Evolutionary conservation across 2,329 filamentous ascomycete genomes (phyloP).

Genomic region (Fusarium euwallaceae): DNA sequence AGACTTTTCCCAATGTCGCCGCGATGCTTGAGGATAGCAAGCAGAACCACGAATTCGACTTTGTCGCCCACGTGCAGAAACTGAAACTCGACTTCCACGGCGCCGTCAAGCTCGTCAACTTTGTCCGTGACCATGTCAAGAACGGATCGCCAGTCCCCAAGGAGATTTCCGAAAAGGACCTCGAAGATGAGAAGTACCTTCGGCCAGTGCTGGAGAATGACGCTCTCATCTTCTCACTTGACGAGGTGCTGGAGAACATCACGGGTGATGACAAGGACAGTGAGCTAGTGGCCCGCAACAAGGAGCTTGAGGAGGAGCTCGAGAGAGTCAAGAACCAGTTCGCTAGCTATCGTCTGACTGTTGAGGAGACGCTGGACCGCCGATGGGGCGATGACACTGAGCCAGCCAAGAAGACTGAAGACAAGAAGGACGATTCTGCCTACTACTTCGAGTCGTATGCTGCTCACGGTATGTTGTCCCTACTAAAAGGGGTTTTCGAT

Average conservation of each 20-base stretch:
- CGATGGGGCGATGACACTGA: conserved; percentile 72
- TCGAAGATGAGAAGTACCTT: conserved; percentile 85
- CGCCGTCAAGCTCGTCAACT: conserved; percentile 82
- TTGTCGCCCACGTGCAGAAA: conserved; percentile 69
- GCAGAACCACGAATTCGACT: conserved; percentile 75
- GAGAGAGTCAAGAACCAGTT: conserved; percentile 72
- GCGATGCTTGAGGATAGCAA: conserved; percentile 79
- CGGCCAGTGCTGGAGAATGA: conserved; percentile 91
- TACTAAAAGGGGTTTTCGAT: not conserved
- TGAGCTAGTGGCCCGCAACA: conserved; percentile 62
- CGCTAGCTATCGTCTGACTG: conserved; percentile 73
- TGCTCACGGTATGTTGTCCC: conserved; percentile 64
- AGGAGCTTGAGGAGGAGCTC: conserved; percentile 71
- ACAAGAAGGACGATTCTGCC: conserved; percentile 52
- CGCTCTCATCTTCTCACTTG: conserved; percentile 86
- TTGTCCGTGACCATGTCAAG: conserved; percentile 64
- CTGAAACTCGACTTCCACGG: conserved; percentile 79
- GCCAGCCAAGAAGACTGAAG: conserved; percentile 44
- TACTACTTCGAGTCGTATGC: conserved; percentile 74
- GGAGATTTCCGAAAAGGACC: conserved; percentile 70
- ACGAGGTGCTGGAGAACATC: conserved; percentile 71
- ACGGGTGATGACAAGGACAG: conserved; percentile 51
- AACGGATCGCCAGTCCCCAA: conserved; percentile 63
- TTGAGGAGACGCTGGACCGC: conserved; percentile 75
- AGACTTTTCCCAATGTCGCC: conserved; percentile 72